Evolutionary conservation across 1,284 basidiomycete genomes (phyloP).

Genomic region (Ustilago trichophora): DNA sequence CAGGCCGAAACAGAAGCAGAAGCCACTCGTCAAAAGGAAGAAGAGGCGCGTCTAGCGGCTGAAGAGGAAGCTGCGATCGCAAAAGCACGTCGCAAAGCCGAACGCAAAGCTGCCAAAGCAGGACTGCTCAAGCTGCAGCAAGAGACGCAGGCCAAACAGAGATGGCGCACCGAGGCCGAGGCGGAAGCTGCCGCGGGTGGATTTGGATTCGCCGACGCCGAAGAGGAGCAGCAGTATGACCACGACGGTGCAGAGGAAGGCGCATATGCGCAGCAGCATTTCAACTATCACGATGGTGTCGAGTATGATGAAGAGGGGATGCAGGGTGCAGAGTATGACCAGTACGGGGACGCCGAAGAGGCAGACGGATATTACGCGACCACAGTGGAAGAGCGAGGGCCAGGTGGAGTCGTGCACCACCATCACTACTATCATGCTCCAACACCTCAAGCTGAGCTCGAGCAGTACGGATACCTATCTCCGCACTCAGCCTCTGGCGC

Average conservation of each 20-base stretch:
- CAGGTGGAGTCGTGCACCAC: conserved; percentile 50
- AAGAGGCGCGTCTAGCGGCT: conserved; percentile 45
- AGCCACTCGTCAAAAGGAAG: conserved; percentile 21
- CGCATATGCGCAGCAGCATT: conserved; percentile 8
- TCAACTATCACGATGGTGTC: conserved; percentile 14
- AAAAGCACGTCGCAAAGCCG: conserved; percentile 52
- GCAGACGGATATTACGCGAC: conserved; percentile 22
- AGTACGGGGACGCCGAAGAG: conserved; percentile 41
- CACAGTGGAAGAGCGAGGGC: conserved; percentile 30
- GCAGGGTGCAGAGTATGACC: conserved; percentile 19
- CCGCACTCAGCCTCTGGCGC: neutral
- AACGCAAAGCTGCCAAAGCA: conserved; percentile 53
- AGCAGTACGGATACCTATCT: conserved; percentile 13
- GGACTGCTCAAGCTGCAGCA: conserved; percentile 42
- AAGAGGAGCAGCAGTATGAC: no score
- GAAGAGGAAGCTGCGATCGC: conserved; percentile 58
- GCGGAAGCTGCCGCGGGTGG: conserved; percentile 58
- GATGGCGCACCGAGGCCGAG: conserved; percentile 52
- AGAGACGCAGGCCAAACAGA: conserved; percentile 25
- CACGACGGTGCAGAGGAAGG: neutral
- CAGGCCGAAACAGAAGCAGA: conserved; percentile 37
- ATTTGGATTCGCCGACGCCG: conserved; percentile 36
- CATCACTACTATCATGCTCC: conserved; percentile 60
- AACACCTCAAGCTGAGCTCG: conserved; percentile 1
- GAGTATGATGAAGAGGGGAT: neutral